Conservation (phyloP, 805 yeast genomes). For the Aciculoconidium aculeatum region DNA sequence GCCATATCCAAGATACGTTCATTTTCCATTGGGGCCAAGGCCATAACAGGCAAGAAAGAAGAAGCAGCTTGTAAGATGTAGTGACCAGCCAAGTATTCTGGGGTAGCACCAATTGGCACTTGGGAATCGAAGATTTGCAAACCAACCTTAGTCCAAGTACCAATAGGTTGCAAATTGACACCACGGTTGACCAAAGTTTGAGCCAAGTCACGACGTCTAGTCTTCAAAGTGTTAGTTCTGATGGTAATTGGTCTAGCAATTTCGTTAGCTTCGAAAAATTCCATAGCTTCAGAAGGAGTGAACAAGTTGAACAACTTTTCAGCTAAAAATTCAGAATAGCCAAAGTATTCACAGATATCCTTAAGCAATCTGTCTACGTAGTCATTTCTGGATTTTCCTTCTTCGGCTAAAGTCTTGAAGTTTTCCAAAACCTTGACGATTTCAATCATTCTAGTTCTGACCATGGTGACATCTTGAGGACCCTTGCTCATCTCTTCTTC, state of each 20-base stretch:
- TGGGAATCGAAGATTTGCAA: slow-evolving; percentile 95
- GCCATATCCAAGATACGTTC: slow-evolving; percentile 98
- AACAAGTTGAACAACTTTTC: slow-evolving; percentile 89
- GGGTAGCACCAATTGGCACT: slow-evolving; percentile 99
- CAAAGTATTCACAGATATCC: slow-evolving; percentile 91
- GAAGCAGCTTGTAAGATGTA: slow-evolving; percentile 98
- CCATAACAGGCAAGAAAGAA: slow-evolving; percentile 96
- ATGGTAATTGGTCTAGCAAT: slow-evolving; percentile 94
- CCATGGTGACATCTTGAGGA: slow-evolving; percentile 71
- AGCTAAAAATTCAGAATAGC: slow-evolving; percentile 87
- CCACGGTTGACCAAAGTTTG: slow-evolving; percentile 94
- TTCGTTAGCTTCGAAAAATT: slow-evolving; percentile 97
- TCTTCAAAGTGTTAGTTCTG: slow-evolving; percentile 92
- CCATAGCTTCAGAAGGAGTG: slow-evolving; percentile 94
- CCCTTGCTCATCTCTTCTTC: slow-evolving; percentile 42
- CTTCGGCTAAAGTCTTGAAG: slow-evolving; percentile 75
- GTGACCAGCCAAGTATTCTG: slow-evolving; percentile 97
- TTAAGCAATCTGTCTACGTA: slow-evolving; percentile 70
- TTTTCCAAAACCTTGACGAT: slow-evolving; percentile 90
- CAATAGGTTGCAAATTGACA: slow-evolving; percentile 94
- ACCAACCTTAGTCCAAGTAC: slow-evolving; percentile 98
- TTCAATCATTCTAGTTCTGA: slow-evolving; percentile 93
- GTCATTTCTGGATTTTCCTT: slow-evolving; percentile 80
- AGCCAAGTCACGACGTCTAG: slow-evolving; percentile 93
- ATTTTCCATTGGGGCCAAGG: slow-evolving; percentile 92